Evolutionary conservation across 2,329 filamentous ascomycete genomes (phyloP).

Genomic region (Fusarium sp.): DNA sequence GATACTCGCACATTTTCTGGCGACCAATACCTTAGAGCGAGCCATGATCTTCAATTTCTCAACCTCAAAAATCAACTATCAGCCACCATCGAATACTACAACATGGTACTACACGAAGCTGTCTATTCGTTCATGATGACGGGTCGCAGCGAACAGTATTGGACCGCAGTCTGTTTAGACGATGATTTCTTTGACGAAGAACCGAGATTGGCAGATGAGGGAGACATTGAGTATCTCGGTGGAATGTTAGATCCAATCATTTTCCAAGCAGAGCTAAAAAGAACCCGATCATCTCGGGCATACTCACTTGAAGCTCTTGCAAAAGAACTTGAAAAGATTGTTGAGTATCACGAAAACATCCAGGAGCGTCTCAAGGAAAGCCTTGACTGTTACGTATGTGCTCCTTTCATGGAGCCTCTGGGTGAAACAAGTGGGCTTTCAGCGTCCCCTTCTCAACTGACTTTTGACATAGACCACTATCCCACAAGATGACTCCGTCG

Average conservation of each 20-base stretch:
- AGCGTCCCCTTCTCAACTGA: background rate
- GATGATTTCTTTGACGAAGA: conserved; percentile 21
- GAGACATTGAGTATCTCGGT: background rate
- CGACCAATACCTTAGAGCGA: conserved; percentile 1
- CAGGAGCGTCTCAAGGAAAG: conserved; percentile 5
- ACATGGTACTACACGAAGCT: conserved; percentile 10
- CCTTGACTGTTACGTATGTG: conserved; percentile 16
- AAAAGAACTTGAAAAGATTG: background rate
- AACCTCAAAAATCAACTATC: background rate
- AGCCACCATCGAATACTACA: no score
- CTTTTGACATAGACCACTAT: background rate
- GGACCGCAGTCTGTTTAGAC: conserved; percentile 14
- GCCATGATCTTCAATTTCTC: conserved; percentile 7
- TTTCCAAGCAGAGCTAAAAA: background rate
- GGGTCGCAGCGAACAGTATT: conserved; percentile 10
- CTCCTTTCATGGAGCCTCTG: no score
- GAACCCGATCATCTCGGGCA: conserved; percentile 3
- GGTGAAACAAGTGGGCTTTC: background rate
- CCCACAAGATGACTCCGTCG: no score
- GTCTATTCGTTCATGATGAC: conserved; percentile 16
- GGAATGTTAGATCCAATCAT: no score
- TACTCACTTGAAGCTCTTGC: conserved; percentile 20
- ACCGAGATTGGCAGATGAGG: background rate
- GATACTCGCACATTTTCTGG: conserved; percentile 2
- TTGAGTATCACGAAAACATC: conserved; percentile 4